phyloP scores from a whole-genome alignment of 1,284 basidiomycete species.

The Rhizopogon parksii region DNA sequence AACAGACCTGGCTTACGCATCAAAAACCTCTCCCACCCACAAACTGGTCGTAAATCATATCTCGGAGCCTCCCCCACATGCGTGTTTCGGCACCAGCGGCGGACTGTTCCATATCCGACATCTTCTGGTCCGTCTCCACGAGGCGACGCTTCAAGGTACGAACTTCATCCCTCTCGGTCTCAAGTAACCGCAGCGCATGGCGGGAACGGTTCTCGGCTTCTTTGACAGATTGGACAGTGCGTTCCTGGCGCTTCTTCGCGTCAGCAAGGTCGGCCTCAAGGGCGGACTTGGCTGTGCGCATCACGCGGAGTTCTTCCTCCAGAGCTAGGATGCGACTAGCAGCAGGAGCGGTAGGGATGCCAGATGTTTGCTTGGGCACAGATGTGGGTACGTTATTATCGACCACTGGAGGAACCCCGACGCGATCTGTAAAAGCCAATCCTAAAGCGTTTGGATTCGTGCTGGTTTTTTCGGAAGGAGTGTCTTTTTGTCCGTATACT shows the following conservation, averaged over 20 bases:
- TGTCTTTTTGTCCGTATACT: conserved; percentile 21
- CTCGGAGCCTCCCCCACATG: conserved; percentile 26
- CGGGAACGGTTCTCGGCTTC: conserved; percentile 17
- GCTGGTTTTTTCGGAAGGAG: conserved; percentile 15
- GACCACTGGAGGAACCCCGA: background rate
- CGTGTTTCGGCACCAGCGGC: conserved; percentile 13
- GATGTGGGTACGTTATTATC: background rate
- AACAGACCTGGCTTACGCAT: background rate
- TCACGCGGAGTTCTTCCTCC: conserved; percentile 18
- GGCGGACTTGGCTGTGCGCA: conserved; percentile 11
- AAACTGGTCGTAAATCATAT: conserved; percentile 26
- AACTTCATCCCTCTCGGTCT: conserved; percentile 17
- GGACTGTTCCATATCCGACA: conserved; percentile 14
- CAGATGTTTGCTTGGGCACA: conserved; percentile 1
- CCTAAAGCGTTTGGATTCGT: conserved; percentile 18
- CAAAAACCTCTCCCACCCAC: conserved; percentile 7
- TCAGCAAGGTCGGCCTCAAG: conserved; percentile 16
- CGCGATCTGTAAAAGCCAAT: conserved; percentile 18
- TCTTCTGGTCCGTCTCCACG: conserved; percentile 19
- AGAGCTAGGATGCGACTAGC: conserved; percentile 15
- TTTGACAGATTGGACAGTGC: conserved; percentile 14
- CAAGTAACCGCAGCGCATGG: conserved; percentile 15
- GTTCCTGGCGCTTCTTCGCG: conserved; percentile 12
- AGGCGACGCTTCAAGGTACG: conserved; percentile 19
- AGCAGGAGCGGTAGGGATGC: background rate